These are phyloP conservation scores for Chrysosporium queenslandicum DNA, from an alignment of 2,329 filamentous ascomycete species.

Conservation along the genomic window DNA sequence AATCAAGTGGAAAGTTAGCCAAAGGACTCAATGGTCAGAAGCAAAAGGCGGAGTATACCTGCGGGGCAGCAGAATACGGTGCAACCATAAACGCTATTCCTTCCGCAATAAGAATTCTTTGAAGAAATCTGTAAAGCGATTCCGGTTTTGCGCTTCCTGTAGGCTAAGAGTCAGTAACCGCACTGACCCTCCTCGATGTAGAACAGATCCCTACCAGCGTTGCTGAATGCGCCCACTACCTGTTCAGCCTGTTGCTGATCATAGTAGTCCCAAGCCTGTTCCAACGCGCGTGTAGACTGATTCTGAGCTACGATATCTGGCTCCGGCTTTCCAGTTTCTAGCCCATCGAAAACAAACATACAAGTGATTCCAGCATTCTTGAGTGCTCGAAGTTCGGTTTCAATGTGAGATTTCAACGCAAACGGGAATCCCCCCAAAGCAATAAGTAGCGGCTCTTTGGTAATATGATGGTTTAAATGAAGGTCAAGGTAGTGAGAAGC, in stretches of 20 bases:
- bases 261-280: conserved; percentile 79
- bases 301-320: conserved; percentile 51
- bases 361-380: conserved; percentile 60
- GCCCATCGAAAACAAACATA: conserved; percentile 84
- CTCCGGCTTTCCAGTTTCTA: conserved; percentile 67
- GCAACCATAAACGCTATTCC: conserved; percentile 68
- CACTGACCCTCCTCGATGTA: neutral
- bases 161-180: conserved; percentile 11
- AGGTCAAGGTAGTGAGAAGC: conserved; percentile 79
- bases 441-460: conserved; percentile 76
- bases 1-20: conserved; percentile 11
- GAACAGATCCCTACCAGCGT: conserved; percentile 51
- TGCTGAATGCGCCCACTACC: conserved; percentile 79
- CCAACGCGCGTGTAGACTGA: conserved; percentile 57
- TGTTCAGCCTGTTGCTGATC: conserved; percentile 66
- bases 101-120: conserved; percentile 59
- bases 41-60: conserved; percentile 48
- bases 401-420: conserved; percentile 64
- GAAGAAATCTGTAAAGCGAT: conserved; percentile 65
- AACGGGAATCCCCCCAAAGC: conserved; percentile 82
- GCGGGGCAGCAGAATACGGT: conserved; percentile 77
- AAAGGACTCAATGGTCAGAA: neutral
- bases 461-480: conserved; percentile 59
- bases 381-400: conserved; percentile 65
- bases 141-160: conserved; percentile 61